Evolutionary conservation across 2,329 filamentous ascomycete genomes (phyloP), one percentile per base, ranked within the genome.

Genomic region (Scedosporium aurantiacum): DNA sequence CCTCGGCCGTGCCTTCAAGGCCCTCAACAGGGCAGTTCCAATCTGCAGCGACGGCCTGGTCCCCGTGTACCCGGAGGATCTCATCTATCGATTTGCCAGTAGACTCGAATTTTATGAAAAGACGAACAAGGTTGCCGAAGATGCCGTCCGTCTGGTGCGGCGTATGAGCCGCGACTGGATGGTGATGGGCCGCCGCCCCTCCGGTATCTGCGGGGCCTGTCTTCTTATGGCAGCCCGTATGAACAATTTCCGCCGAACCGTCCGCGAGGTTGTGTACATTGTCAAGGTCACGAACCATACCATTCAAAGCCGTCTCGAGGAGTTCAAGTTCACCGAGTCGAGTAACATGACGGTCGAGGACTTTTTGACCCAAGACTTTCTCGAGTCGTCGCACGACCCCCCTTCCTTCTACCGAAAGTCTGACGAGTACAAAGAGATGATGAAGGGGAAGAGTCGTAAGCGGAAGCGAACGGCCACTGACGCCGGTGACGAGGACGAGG

Each of bases 141-240:
- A 97, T 69, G 94, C 94, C 5, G 86, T 92, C 61, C 86, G 89
- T 61, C 88, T 99, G 60, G 86, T 96, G 61, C 87, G 89, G 72
- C 87, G 94, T 64, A 97, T 99, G 94, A 92, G 90, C 66, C 82
- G 90, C 60, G 94, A 99, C 75, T 97, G 94, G 92, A 97, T 99
- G 84, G 88, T 92, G 56, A 91, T 92, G 71, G 94, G 94, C 67
- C 89, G 94, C 69, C 87, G 94, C 47, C 94, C 94, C 16, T 93
- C 93, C 5, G 94, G 94, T 66, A 87, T 97, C 61, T 97, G 92
- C 72, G 94, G 94, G 64, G 94, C 94, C 12, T 96, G 92, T 66
- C 82, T 99, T 57, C 89, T 99, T 64, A 87, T 99, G 72, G 94
- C 94, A 5, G 93, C 94, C 7, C 89, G 94, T 60, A 97, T 97